These are phyloP conservation scores for Irpex sp. DNA, from an alignment of 1,284 basidiomycete genomes.

Conservation along the genomic window DNA sequence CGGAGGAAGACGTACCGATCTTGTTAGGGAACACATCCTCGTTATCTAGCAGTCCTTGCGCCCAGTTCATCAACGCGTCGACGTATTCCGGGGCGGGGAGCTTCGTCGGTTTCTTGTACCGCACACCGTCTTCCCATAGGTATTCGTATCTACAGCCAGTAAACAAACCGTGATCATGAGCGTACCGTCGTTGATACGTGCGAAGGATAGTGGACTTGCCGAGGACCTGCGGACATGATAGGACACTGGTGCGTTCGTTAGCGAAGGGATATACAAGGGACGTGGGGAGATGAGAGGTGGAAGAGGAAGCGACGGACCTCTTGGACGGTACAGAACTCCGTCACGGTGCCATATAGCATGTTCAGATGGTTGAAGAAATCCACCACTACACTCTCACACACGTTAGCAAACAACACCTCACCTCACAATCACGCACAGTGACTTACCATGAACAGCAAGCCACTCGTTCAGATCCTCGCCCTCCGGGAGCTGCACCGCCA, in stretches of 20 bases:
- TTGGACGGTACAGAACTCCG: slow-evolving; percentile 93
- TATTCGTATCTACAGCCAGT: slow-evolving; percentile 79
- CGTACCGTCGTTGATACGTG: neutral
- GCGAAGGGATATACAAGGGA: neutral
- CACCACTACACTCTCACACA: slow-evolving; percentile 56
- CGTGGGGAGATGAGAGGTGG: neutral
- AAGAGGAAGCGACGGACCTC: slow-evolving; percentile 51
- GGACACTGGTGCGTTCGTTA: slow-evolving; percentile 63
- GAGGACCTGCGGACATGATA: slow-evolving; percentile 97
- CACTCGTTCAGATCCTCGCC: slow-evolving; percentile 95
- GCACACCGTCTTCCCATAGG: slow-evolving; percentile 95
- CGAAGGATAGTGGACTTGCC: slow-evolving; percentile 45
- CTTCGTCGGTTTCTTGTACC: slow-evolving; percentile 91
- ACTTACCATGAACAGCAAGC: slow-evolving; percentile 92
- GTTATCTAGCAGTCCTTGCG: slow-evolving; percentile 91
- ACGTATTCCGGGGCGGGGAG: slow-evolving; percentile 96
- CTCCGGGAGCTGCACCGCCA: slow-evolving; percentile 89
- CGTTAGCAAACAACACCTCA: neutral
- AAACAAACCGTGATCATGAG: neutral
- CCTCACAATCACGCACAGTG: neutral
- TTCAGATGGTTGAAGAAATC: slow-evolving; percentile 97
- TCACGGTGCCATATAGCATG: slow-evolving; percentile 95
- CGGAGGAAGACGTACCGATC: slow-evolving; percentile 60
- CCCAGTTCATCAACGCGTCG: slow-evolving; percentile 99
- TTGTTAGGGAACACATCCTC: slow-evolving; percentile 93